Conservation (phyloP, 306 rosid genomes). For the Sindora glabra region DNA sequence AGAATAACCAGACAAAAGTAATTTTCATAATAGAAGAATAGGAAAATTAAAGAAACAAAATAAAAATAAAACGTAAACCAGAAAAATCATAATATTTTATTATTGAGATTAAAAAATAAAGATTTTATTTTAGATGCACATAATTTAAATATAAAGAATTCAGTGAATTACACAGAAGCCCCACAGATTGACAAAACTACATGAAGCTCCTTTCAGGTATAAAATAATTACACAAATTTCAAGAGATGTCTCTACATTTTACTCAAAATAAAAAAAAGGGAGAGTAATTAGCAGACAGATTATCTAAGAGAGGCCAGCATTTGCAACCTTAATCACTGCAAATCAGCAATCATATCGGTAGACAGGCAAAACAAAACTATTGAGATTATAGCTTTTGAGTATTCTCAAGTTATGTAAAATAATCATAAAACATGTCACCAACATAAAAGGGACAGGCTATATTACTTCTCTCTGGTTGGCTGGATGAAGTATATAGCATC, state of each 20-base stretch:
- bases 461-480: conserved; percentile 87
- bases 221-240: no score
- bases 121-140: no score
- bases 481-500: conserved; percentile 97
- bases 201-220: no score
- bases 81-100: no score
- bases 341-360: conserved; percentile 11
- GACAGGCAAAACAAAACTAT: conserved; percentile 3
- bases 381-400: background rate
- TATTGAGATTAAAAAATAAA: no score
- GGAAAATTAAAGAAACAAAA: background rate
- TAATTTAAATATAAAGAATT: no score
- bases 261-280: conserved; percentile 4
- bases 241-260: no score
- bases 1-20: background rate
- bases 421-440: background rate
- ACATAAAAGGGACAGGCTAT: background rate
- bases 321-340: background rate
- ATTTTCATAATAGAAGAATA: conserved; percentile 2
- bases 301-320: background rate
- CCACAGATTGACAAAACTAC: no score
- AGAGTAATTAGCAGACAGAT: background rate
- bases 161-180: no score
- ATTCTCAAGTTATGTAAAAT: conserved; percentile 6
- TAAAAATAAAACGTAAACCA: background rate